phyloP scores from a whole-genome alignment of 176 grass and related monocot genomes.

The Bolboschoenus planiculmis region DNA sequence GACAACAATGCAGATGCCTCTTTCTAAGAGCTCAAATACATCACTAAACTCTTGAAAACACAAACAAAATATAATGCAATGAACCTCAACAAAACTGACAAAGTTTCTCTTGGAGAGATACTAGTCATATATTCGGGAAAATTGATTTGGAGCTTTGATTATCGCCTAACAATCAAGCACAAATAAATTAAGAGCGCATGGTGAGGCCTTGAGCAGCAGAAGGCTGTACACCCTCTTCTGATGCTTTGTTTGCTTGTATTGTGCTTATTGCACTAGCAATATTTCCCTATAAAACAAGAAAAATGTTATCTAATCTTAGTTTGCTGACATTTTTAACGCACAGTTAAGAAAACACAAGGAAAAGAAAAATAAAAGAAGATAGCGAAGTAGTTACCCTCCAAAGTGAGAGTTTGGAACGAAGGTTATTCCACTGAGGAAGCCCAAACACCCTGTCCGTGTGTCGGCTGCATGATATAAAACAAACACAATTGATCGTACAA shows the following conservation, averaged over 20 bases:
- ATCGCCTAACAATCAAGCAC: conserved; percentile 8
- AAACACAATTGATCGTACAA: neutral
- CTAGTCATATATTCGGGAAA: neutral
- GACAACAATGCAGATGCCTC: neutral
- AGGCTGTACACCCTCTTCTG: conserved; percentile 56
- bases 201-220: conserved; percentile 42
- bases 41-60: neutral
- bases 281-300: conserved; percentile 44
- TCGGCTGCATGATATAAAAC: conserved; percentile 39
- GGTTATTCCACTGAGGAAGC: conserved; percentile 67
- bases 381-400: conserved; percentile 60
- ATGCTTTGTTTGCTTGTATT: conserved; percentile 78
- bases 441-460: conserved; percentile 65
- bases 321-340: neutral
- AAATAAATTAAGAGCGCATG: conserved; percentile 32
- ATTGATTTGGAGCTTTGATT: neutral
- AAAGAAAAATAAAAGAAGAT: neutral
- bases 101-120: neutral
- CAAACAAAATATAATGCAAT: neutral
- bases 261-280: conserved; percentile 73
- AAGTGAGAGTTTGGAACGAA: conserved; percentile 66
- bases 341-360: neutral
- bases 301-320: neutral
- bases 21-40: neutral
- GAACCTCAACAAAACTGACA: neutral